Base-by-base conservation (phyloP, 257 asterid genomes). In the Verbena officinalis region DNA sequence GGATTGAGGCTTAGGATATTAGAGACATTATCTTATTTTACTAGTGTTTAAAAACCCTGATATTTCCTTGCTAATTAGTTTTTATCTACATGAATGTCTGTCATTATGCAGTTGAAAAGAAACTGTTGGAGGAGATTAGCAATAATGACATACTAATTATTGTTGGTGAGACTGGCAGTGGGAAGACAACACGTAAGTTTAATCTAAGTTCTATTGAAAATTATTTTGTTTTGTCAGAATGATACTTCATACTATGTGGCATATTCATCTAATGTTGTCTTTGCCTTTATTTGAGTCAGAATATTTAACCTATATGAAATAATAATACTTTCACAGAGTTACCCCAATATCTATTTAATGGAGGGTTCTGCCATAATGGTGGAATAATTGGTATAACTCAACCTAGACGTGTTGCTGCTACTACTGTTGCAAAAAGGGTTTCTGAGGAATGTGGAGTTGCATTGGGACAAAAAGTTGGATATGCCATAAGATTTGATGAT, bases 81-180 rank as follows among this genome's bases (percentile, higher is more conserved):
- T 39, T 39, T 45, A 34, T 56, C 50, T 66, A 49, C 44, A 42
- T 44, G 17, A 12, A 55, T 19, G 67, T 38, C 62, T 62, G 15
- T 14, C 55, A 64, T 59, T 51, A 33, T 68, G 69, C 80, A 90
- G 99, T 76, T 66, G 90, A 84, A 84, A 87, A 75, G 78, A 76
- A 81, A 67, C 96, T 93, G 17, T 63, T 93, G 77, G 99, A 90
- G 75, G 97, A 93, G 84, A 89, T 87, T 61, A 70, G 74, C 54
- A 83, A 78, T n/a, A 82, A 90, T 46, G 92, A 84, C 70, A 74
- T 93, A 4, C 83, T 93, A 45, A 90, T 93, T 68, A 79, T 93
- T 78, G 99, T 93, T 50, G 99, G 99, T 77, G 97, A 93, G 77
- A 90, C 99, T 62, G 96, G 96, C 44, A 93, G 98, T 66, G 98